These are phyloP conservation scores for Hypoxylon sp. DNA, from an alignment of 2,329 filamentous ascomycete species.

Conservation along the genomic window DNA sequence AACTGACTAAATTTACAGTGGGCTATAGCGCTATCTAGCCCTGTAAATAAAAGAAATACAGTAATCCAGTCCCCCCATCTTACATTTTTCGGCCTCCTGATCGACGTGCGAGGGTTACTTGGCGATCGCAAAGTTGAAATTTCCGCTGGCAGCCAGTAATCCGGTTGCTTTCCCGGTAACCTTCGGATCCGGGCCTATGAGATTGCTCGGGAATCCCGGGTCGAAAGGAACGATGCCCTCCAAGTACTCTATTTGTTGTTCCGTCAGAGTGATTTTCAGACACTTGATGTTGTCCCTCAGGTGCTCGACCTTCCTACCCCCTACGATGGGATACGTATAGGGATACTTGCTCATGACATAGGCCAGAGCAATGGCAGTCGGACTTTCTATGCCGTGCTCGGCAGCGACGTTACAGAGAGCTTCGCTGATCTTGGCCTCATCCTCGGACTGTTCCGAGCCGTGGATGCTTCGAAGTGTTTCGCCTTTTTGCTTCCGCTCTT, in stretches of 20 bases:
- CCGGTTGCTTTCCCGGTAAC: not conserved
- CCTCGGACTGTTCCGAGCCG: slow-evolving; percentile 59
- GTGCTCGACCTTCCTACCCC: slow-evolving; percentile 66
- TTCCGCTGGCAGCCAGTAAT: not conserved
- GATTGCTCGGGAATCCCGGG: slow-evolving; percentile 64
- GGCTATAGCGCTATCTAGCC: no score
- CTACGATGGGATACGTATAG: slow-evolving; percentile 66
- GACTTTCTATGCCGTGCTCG: slow-evolving; percentile 65
- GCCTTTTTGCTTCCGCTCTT: slow-evolving; percentile 53
- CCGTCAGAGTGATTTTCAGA: slow-evolving; percentile 62
- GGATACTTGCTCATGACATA: slow-evolving; percentile 64
- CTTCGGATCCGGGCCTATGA: slow-evolving; percentile 1
- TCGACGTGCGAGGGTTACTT: not conserved
- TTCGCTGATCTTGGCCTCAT: slow-evolving; percentile 68
- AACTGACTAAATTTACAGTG: no score
- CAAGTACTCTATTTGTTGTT: slow-evolving; percentile 66
- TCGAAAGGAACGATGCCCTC: slow-evolving; percentile 67
- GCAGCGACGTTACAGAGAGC: slow-evolving; percentile 72
- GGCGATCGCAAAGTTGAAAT: slow-evolving; percentile 1
- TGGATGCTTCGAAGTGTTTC: slow-evolving; percentile 54
- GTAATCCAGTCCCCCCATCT: not conserved
- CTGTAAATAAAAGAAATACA: no score
- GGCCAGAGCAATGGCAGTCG: slow-evolving; percentile 71
- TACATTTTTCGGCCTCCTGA: not conserved
- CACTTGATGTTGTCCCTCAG: slow-evolving; percentile 68